Percentiles rank a stretch among this genome's conserved stretches.
Evolutionary conservation across 352 stramenopile genomes (phyloP).

Genomic region (Phytopythium boreale): DNA sequence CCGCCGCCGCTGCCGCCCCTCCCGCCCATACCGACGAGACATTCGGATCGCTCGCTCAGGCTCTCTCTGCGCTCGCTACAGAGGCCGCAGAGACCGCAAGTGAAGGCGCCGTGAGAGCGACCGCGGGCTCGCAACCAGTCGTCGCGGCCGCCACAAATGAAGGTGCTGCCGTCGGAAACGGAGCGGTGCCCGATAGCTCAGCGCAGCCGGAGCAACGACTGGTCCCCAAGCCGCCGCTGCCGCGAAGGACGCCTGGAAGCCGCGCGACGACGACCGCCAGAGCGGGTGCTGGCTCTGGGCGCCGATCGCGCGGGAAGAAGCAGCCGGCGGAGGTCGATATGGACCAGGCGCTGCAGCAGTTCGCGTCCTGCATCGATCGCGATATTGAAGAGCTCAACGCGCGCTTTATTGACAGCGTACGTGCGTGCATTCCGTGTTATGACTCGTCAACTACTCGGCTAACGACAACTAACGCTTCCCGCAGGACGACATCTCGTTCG

Average conservation of each 20-base stretch:
- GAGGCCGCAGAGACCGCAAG: neutral
- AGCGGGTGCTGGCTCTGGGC: neutral
- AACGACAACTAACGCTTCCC: neutral
- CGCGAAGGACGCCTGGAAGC: conserved; percentile 18
- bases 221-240: conserved; percentile 21
- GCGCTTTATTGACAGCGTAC: conserved; percentile 32
- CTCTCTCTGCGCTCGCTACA: too few relatives aligned
- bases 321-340: conserved; percentile 18
- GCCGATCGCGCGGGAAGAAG: neutral
- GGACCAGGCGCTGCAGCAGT: conserved; percentile 36
- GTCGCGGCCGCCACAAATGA: too few relatives aligned
- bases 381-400: conserved; percentile 36
- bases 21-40: neutral
- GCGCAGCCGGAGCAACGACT: neutral
- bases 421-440: neutral
- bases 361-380: conserved; percentile 26
- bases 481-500: conserved; percentile 31
- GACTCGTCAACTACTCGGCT: neutral
- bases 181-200: neutral
- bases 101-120: neutral
- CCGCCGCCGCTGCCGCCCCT: too few relatives aligned
- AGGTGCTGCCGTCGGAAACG: neutral
- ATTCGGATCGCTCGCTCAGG: neutral
- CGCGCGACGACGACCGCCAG: conserved; percentile 5
- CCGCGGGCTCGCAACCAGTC: neutral